A percentile compares a stretch with the other conserved stretches of the same genome.
phyloP scores from a whole-genome alignment of 2,329 filamentous ascomycete genomes.

The Pseudocercospora fuligena region DNA sequence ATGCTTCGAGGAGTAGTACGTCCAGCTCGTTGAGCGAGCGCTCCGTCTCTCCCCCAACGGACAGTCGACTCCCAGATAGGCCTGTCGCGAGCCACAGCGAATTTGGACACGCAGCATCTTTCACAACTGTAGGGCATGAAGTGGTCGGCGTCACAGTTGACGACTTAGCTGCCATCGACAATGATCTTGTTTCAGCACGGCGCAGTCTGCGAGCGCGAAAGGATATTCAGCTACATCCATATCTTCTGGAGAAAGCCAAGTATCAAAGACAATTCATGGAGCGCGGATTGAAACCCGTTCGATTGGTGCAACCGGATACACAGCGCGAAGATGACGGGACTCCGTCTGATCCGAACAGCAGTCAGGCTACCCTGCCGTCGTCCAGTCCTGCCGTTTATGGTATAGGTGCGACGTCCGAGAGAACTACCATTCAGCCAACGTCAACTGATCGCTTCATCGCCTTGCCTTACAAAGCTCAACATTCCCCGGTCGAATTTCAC shows the following conservation, averaged over 20 bases:
- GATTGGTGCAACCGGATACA: slow-evolving; percentile 34
- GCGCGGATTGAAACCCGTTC: slow-evolving; percentile 51
- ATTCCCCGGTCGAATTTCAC: not conserved
- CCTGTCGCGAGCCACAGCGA: not conserved
- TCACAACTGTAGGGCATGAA: not conserved
- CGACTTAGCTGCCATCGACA: slow-evolving; percentile 9
- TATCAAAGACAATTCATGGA: slow-evolving; percentile 51
- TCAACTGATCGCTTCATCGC: not conserved
- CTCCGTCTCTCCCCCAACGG: slow-evolving; percentile 30
- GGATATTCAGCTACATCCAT: slow-evolving; percentile 56
- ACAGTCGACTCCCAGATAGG: not conserved
- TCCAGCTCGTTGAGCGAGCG: slow-evolving; percentile 36
- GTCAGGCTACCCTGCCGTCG: slow-evolving; percentile 6
- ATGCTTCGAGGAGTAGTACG: not conserved
- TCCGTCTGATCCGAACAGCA: slow-evolving; percentile 20
- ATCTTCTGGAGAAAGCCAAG: slow-evolving; percentile 49
- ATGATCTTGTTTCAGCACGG: slow-evolving; percentile 15
- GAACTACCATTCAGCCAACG: not conserved
- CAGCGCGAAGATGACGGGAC: slow-evolving; percentile 22
- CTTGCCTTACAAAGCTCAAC: not conserved
- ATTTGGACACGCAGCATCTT: not conserved
- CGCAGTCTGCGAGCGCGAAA: slow-evolving; percentile 51
- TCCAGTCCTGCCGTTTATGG: not conserved
- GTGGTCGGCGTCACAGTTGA: not conserved
- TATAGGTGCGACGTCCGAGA: not conserved